These are phyloP conservation scores for Gillenia trifoliata DNA, from an alignment of 306 rosid genomes.

Conservation along the genomic window DNA sequence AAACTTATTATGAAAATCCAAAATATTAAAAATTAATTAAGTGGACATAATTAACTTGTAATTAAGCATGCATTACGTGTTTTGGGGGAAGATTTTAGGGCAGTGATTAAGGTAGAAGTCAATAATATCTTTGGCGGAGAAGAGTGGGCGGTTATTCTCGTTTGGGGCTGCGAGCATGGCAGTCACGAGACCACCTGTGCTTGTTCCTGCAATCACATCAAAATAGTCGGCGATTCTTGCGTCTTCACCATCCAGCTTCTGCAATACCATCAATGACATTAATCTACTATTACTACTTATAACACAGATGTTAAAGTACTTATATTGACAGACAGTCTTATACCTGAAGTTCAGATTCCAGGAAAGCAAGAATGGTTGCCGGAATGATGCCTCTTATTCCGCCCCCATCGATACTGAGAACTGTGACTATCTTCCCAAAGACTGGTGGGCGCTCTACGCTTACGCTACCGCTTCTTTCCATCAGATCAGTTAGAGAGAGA, in stretches of 20 bases:
- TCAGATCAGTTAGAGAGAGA: background rate
- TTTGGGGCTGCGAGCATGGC: conserved; percentile 60
- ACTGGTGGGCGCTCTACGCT: conserved; percentile 39
- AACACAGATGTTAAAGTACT: no score
- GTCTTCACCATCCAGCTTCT: conserved; percentile 61
- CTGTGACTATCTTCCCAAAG: conserved; percentile 47
- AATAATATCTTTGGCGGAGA: conserved; percentile 49
- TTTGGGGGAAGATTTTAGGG: conserved; percentile 55
- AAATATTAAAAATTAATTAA: no score
- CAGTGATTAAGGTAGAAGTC: conserved; percentile 46
- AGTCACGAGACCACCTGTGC: conserved; percentile 63
- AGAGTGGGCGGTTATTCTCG: conserved; percentile 41
- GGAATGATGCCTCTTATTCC: conserved; percentile 71
- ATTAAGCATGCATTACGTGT: background rate
- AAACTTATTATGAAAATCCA: background rate
- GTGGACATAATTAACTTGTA: background rate
- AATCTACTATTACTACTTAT: background rate
- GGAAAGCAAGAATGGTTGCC: conserved; percentile 43
- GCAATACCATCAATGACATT: background rate
- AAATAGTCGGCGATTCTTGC: conserved; percentile 73
- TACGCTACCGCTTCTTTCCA: conserved; percentile 18
- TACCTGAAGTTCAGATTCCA: conserved; percentile 63
- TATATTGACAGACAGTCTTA: background rate
- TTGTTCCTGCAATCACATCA: conserved; percentile 65
- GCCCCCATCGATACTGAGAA: conserved; percentile 77